Evolutionary conservation across 768 basidiomycete genomes (phyloP).

Genomic region (Coprinopsis strossmayeri): DNA sequence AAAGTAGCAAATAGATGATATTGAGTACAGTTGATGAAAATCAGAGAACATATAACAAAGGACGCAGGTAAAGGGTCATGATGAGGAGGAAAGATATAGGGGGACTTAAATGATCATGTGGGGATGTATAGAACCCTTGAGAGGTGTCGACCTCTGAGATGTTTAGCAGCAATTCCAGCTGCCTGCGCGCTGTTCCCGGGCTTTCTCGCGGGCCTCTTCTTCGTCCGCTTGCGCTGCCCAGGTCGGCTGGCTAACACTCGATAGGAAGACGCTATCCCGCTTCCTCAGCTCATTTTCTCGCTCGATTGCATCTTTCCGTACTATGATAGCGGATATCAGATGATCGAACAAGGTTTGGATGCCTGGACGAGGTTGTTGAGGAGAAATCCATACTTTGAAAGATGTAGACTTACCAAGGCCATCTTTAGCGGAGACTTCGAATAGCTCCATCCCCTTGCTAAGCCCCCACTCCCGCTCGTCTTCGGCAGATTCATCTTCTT

Average conservation of each 20-base stretch:
- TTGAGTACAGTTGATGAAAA: conserved; percentile 7
- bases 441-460: conserved; percentile 79
- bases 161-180: conserved; percentile 65
- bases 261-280: conserved; percentile 79
- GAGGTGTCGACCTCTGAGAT: not conserved
- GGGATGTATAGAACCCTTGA: not conserved
- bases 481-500: conserved; percentile 60
- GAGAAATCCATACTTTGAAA: conserved; percentile 10
- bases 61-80: not conserved
- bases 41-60: conserved; percentile 11
- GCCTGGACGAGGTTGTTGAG: conserved; percentile 36
- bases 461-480: conserved; percentile 71
- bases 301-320: conserved; percentile 73
- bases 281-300: conserved; percentile 73
- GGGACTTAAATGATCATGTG: not conserved
- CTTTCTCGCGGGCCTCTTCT: conserved; percentile 62
- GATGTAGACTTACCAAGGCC: conserved; percentile 52
- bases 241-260: conserved; percentile 52
- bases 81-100: not conserved
- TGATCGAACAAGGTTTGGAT: conserved; percentile 75
- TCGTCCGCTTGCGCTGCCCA: conserved; percentile 80
- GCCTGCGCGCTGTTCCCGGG: conserved; percentile 32
- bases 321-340: conserved; percentile 75
- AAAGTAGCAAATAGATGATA: conserved; percentile 9
- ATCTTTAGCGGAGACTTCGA: conserved; percentile 90